phyloP scores from a whole-genome alignment of 805 yeast genomes.

The Schwanniomyces polymorphus region DNA sequence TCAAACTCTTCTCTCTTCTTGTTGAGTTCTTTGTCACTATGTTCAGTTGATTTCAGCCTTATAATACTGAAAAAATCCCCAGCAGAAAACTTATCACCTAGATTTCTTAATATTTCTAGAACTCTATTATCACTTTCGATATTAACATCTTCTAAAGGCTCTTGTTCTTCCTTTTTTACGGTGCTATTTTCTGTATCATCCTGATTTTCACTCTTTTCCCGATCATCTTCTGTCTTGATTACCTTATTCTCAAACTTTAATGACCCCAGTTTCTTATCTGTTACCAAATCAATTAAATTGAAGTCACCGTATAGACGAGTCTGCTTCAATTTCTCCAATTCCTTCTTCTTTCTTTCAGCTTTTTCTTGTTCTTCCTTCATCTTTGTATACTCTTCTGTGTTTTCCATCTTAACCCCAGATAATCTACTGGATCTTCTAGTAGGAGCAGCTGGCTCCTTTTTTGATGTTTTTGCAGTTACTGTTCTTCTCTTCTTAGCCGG shows the following conservation, averaged over 20 bases:
- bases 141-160: conserved; percentile 8
- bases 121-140: conserved; percentile 25
- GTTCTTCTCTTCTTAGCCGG: conserved; percentile 27
- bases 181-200: conserved; percentile 5
- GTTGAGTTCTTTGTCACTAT: conserved; percentile 42
- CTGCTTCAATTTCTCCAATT: conserved; percentile 50
- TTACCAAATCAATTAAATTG: conserved; percentile 57
- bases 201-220: conserved; percentile 6
- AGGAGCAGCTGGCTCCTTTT: conserved; percentile 42
- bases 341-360: conserved; percentile 29
- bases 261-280: conserved; percentile 38
- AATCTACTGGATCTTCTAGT: conserved; percentile 76
- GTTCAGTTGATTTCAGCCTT: conserved; percentile 19
- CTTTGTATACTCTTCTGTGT: conserved; percentile 39
- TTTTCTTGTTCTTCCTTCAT: conserved; percentile 37
- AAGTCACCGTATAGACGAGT: conserved; percentile 68
- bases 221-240: conserved; percentile 7
- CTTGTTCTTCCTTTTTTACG: not conserved
- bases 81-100: conserved; percentile 58
- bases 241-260: conserved; percentile 31
- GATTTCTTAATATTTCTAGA: conserved; percentile 28
- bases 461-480: conserved; percentile 18
- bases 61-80: conserved; percentile 70
- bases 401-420: conserved; percentile 68
- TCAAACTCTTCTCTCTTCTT: conserved; percentile 55